Evolutionary conservation across 1,284 basidiomycete species (phyloP), one percentile per base, ranked within the genome.

Genomic region (Ustilago shanxiensis): DNA sequence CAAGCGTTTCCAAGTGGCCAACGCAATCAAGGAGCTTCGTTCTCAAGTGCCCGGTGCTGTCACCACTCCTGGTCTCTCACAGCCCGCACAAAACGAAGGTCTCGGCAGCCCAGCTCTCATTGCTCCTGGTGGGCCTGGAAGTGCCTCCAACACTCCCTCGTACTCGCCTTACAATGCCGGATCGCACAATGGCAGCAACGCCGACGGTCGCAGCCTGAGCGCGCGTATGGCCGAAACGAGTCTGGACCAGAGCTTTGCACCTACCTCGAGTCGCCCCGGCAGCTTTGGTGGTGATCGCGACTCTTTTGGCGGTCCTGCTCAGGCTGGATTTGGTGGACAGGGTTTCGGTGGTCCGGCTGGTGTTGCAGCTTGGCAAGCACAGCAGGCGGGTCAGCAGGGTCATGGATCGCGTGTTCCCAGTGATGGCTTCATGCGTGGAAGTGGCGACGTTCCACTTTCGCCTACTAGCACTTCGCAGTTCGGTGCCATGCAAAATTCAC

Each of bases 1-100:
- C 24, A 96, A 97, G 86, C 93, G 96, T 18, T 90, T 94, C 85
- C 91, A 95, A 59, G 95, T 99, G 62, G 92, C 93, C 35, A 95
- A 96, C 80, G 95, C 93, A n/a, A 98, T 99, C 84, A 88, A 91
- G 24, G 96, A 99, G 77, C 90, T 99, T 86, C 44, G 91, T 18
- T 65, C 68, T 4, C 59, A 61, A 52, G 44, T 76, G n/a, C 54
- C 67, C 6, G 77, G 68, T 31, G 66, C 61, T 2, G 60, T 47
- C 13, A 41, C 65, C 24, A 60, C 63, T 41, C 60, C 66, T 7
- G 60, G 62, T 18, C 9, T 62, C 22, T 39, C 68, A 20, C 66
- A 69, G 41, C 53, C 66, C 4, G 24, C 52, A 26, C 56, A 52
- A 13, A 24, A 47, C 7, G 72, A 73, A 28, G 67, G 67, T 29